These are phyloP conservation scores for Eutypella sp. DNA, from an alignment of 2,329 filamentous ascomycete species.

Conservation along the genomic window DNA sequence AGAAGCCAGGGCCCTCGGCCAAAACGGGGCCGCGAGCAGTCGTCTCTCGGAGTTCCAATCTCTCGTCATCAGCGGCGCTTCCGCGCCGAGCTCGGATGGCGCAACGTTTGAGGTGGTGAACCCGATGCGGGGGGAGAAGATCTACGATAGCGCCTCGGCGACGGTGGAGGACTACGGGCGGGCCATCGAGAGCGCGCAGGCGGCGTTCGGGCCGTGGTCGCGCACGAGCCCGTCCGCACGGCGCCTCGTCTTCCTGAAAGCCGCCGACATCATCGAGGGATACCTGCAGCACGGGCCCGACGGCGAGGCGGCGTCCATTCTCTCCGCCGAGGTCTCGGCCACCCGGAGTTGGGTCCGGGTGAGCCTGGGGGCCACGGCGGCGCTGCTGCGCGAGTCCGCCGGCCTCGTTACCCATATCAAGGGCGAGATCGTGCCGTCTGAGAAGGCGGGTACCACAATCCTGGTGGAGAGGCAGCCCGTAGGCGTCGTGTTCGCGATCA, in stretches of 20 bases:
- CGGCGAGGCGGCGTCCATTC: slow-evolving; percentile 15
- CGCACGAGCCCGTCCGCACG: slow-evolving; percentile 55
- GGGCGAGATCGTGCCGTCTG: slow-evolving; percentile 29
- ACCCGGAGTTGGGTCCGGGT: slow-evolving; percentile 35
- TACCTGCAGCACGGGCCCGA: slow-evolving; percentile 55
- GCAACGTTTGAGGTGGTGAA: slow-evolving; percentile 16
- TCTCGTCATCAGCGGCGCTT: not conserved
- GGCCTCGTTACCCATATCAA: slow-evolving; percentile 32
- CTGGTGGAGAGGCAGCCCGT: slow-evolving; percentile 71
- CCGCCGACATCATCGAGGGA: slow-evolving; percentile 57
- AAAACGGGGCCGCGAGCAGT: no score
- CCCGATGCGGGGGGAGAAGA: slow-evolving; percentile 35
- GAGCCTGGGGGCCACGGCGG: slow-evolving; percentile 32
- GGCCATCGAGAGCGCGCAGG: slow-evolving; percentile 51
- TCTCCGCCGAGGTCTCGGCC: slow-evolving; percentile 37
- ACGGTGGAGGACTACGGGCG: slow-evolving; percentile 49
- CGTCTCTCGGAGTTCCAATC: not conserved
- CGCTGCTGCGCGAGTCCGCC: slow-evolving; percentile 38
- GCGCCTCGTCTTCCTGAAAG: slow-evolving; percentile 65
- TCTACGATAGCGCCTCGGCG: slow-evolving; percentile 53
- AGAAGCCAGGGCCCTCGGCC: no score
- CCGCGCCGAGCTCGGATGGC: not conserved
- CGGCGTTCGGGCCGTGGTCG: slow-evolving; percentile 66
- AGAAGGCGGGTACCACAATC: slow-evolving; percentile 46
- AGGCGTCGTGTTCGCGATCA: slow-evolving; percentile 74